These are phyloP conservation scores for Mycena rosella DNA, from an alignment of 768 basidiomycete species.

Conservation along the genomic window DNA sequence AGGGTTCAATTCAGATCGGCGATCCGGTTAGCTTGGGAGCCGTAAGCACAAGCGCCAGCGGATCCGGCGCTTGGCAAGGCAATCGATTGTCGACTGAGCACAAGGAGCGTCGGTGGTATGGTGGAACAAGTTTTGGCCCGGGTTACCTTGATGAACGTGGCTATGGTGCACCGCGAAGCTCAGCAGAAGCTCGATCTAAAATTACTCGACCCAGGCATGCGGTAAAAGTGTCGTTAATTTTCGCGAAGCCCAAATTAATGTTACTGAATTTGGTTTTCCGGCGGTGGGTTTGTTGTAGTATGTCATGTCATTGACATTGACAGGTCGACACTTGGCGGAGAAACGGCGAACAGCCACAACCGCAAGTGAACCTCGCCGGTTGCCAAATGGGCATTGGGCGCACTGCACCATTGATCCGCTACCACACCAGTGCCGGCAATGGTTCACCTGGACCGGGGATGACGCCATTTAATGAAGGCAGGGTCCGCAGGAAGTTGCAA, in stretches of 20 bases:
- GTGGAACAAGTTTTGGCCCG: constrained; percentile 2
- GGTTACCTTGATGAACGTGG: constrained; percentile 5
- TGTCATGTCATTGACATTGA: background rate
- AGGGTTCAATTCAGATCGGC: no score
- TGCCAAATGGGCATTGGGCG: constrained; percentile 5
- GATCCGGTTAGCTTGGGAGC: no score
- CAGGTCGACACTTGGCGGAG: background rate
- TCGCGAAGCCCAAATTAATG: background rate
- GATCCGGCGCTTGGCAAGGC: constrained; percentile 23
- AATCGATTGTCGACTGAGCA: constrained; percentile 1
- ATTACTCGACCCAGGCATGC: background rate
- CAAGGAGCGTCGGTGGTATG: constrained; percentile 4
- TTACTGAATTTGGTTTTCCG: background rate
- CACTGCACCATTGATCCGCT: constrained; percentile 6
- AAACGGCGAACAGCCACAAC: background rate
- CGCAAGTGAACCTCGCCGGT: background rate
- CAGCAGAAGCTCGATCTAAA: constrained; percentile 5
- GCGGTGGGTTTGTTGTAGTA: background rate
- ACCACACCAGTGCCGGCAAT: constrained; percentile 14
- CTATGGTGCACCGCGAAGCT: constrained; percentile 13
- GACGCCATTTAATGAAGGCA: constrained; percentile 20
- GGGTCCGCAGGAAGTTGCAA: constrained; percentile 1
- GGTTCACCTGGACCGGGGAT: background rate
- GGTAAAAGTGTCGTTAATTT: constrained; percentile 2
- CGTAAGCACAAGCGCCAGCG: no score